phyloP scores from a whole-genome alignment of 768 basidiomycete species.

The Hygrocybe coccinea region DNA sequence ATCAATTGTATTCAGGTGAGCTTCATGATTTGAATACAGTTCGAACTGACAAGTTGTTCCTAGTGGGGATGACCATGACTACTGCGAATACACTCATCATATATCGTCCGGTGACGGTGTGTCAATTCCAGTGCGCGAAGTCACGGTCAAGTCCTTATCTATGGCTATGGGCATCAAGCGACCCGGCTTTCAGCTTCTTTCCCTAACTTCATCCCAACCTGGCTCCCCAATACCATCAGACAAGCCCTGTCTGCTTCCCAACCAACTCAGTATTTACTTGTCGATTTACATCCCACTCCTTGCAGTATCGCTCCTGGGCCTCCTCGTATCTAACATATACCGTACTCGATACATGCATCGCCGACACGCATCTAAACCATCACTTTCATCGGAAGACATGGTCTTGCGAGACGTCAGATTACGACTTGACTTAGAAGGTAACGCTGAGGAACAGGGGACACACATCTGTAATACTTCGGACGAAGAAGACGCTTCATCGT shows the following conservation, averaged over 20 bases:
- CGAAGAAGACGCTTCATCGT: neutral
- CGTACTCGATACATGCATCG: conserved; percentile 11
- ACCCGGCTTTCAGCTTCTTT: conserved; percentile 89
- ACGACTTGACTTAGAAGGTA: neutral
- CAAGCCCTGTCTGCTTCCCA: conserved; percentile 72
- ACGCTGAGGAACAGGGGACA: conserved; percentile 1
- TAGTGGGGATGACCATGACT: conserved; percentile 94
- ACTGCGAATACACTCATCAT: conserved; percentile 70
- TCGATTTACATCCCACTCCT: conserved; percentile 65
- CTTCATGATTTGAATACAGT: conserved; percentile 9
- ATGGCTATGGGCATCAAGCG: conserved; percentile 81
- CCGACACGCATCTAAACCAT: neutral
- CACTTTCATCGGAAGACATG: neutral
- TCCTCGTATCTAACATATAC: conserved; percentile 30
- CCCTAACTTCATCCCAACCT: conserved; percentile 41
- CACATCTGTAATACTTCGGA: neutral
- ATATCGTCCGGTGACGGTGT: conserved; percentile 17
- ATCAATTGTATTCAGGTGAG: conserved; percentile 68
- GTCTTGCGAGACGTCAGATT: neutral
- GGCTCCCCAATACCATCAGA: conserved; percentile 40
- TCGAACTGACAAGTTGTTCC: neutral
- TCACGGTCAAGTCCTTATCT: conserved; percentile 85
- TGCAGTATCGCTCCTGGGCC: conserved; percentile 48
- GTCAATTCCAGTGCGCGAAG: conserved; percentile 50
- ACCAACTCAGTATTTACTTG: conserved; percentile 77